Conservation (phyloP, 768 basidiomycete species). For the Boletus rubropictus region DNA sequence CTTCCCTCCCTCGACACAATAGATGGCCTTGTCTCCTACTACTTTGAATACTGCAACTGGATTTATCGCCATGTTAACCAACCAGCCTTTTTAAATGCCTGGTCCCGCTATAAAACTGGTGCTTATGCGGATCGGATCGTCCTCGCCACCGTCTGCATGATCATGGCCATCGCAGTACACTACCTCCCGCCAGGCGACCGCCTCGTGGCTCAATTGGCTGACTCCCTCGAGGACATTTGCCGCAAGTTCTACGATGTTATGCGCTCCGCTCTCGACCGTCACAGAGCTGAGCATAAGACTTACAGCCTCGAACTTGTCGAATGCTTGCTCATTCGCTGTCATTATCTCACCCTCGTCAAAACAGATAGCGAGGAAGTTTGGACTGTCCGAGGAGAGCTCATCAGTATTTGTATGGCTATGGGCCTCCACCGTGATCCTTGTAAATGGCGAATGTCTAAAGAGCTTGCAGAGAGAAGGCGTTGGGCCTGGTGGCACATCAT, state of each 20-base stretch:
- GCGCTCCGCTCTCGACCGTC: conserved; percentile 55
- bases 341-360: conserved; percentile 69
- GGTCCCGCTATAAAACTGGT: conserved; percentile 71
- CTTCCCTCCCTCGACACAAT: conserved; percentile 64
- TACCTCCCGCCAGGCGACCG: conserved; percentile 65
- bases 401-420: conserved; percentile 74
- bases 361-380: conserved; percentile 79
- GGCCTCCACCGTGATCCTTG: conserved; percentile 84
- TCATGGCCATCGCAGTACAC: conserved; percentile 68
- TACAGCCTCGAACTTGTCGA: conserved; percentile 74
- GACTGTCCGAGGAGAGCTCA: conserved; percentile 65
- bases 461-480: conserved; percentile 67
- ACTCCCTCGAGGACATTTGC: conserved; percentile 56
- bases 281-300: conserved; percentile 51
- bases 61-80: conserved; percentile 76
- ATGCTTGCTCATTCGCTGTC: conserved; percentile 60
- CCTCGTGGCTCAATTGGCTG: conserved; percentile 48
- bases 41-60: conserved; percentile 88
- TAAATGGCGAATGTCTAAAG: conserved; percentile 64
- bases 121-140: conserved; percentile 58
- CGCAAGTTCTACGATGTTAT: conserved; percentile 66
- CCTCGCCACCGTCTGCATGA: conserved; percentile 65
- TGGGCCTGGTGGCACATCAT: conserved; percentile 94
- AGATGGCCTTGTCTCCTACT: conserved; percentile 67
- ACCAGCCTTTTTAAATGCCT: conserved; percentile 52